Evolutionary conservation across 768 basidiomycete species (phyloP).

Genomic region (Russula olivacea): DNA sequence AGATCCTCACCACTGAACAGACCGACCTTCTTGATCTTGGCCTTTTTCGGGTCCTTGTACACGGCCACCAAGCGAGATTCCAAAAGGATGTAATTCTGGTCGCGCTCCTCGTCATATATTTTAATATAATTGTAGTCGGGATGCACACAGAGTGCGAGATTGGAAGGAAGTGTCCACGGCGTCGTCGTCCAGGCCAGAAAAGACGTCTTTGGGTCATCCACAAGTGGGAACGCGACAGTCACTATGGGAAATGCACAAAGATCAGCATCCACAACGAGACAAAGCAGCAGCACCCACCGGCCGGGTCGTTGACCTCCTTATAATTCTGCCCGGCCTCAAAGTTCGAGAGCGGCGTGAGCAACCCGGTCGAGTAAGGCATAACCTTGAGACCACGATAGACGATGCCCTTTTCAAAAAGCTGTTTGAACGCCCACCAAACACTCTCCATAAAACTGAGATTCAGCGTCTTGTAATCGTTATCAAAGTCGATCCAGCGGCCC

Average conservation of each 20-base stretch:
- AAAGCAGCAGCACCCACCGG: slow-evolving; percentile 44
- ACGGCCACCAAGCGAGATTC: slow-evolving; percentile 80
- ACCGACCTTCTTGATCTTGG: slow-evolving; percentile 87
- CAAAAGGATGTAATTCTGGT: slow-evolving; percentile 87
- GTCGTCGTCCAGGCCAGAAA: slow-evolving; percentile 98
- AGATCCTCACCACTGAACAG: slow-evolving; percentile 87
- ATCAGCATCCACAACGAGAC: not conserved
- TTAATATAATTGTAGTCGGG: slow-evolving; percentile 96
- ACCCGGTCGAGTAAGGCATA: slow-evolving; percentile 97
- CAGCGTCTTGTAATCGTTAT: slow-evolving; percentile 98
- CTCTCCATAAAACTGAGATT: slow-evolving; percentile 94
- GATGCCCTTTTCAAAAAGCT: slow-evolving; percentile 86
- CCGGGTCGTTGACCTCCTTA: slow-evolving; percentile 90
- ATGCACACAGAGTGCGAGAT: slow-evolving; percentile 91
- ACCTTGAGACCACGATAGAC: slow-evolving; percentile 92
- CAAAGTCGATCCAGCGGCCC: slow-evolving; percentile 99
- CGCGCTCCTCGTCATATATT: slow-evolving; percentile 83
- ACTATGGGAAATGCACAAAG: slow-evolving; percentile 40
- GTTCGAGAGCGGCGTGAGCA: slow-evolving; percentile 93
- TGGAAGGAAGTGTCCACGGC: slow-evolving; percentile 96
- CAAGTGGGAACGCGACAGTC: slow-evolving; percentile 86
- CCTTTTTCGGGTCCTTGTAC: slow-evolving; percentile 97
- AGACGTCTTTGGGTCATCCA: slow-evolving; percentile 86
- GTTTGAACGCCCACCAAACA: slow-evolving; percentile 97
- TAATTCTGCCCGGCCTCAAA: slow-evolving; percentile 94